A percentile compares a stretch with the other conserved stretches of the same genome.
Conservation (phyloP, 2,329 filamentous ascomycete species). For the Fusarium musae region DNA sequence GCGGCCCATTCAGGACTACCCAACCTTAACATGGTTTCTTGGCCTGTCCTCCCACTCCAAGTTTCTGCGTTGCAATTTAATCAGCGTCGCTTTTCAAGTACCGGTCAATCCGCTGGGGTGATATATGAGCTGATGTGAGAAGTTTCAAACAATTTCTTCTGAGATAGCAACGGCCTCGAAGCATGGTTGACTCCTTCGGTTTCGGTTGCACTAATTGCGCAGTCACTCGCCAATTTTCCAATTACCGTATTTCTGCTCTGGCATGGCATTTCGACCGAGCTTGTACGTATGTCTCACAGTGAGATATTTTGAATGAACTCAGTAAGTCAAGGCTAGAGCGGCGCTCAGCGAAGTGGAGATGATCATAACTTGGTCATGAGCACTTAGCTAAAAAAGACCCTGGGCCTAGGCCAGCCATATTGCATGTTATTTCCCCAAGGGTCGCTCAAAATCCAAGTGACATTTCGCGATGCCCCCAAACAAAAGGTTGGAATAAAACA, state of each 20-base stretch:
- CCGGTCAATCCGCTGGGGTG: neutral
- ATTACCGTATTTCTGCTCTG: neutral
- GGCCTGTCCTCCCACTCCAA: neutral
- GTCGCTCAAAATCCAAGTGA: slow-evolving; percentile 24
- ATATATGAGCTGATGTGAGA: neutral
- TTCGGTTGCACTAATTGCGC: neutral
- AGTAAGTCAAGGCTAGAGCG: slow-evolving; percentile 6
- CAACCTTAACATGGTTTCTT: slow-evolving; percentile 14
- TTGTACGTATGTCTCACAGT: slow-evolving; percentile 15
- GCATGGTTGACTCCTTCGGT: neutral
- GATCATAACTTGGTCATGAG: slow-evolving; percentile 2
- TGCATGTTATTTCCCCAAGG: slow-evolving; percentile 12
- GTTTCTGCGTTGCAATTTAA: slow-evolving; percentile 13
- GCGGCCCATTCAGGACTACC: slow-evolving; percentile 22
- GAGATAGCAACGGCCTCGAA: neutral
- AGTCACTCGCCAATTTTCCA: neutral
- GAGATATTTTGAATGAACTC: slow-evolving; percentile 13
- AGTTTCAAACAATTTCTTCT: neutral
- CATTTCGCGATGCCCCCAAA: slow-evolving; percentile 18
- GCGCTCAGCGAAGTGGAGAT: slow-evolving; percentile 34
- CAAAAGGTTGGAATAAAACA: slow-evolving; percentile 8
- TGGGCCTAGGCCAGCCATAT: slow-evolving; percentile 31
- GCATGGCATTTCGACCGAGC: neutral
- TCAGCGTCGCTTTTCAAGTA: slow-evolving; percentile 14
- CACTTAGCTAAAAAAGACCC: slow-evolving; percentile 16